Conservation (phyloP, 202 grass and related monocot genomes). For the Schoenoplectus tabernaemontani region DNA sequence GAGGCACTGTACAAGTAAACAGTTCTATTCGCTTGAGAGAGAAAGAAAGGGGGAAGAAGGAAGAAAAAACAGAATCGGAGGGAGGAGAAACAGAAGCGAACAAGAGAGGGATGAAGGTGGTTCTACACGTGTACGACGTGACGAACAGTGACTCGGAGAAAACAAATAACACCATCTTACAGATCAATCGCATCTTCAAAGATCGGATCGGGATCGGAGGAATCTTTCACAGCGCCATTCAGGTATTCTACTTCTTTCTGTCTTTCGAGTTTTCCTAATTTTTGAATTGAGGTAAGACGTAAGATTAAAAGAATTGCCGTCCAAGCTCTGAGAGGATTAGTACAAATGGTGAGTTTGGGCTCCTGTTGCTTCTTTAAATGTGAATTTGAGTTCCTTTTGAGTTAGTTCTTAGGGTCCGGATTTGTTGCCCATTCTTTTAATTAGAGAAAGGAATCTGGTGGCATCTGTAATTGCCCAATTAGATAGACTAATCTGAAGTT, state of each 20-base stretch:
- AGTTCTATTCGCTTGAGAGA: no score
- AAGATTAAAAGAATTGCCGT: neutral
- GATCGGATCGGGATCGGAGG: conserved; percentile 96
- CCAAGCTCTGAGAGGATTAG: neutral
- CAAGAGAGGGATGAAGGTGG: conserved; percentile 53
- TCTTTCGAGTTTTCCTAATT: neutral
- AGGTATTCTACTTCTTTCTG: conserved; percentile 32
- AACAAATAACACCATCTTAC: conserved; percentile 89
- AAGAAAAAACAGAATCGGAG: neutral
- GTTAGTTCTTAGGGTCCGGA: neutral
- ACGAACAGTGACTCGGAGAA: conserved; percentile 92
- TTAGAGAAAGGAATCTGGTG: neutral
- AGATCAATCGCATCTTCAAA: conserved; percentile 99
- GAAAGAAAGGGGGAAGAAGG: neutral
- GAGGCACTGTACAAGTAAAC: neutral
- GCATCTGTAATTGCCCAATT: neutral
- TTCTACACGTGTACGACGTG: conserved; percentile 95
- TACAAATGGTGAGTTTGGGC: neutral
- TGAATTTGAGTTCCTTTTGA: neutral
- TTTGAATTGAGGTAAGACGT: neutral
- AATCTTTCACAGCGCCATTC: conserved; percentile 95
- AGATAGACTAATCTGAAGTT: neutral
- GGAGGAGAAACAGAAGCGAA: neutral
- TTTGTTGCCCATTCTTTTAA: neutral
- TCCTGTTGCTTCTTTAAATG: neutral